Conservation (phyloP, 2,329 filamentous ascomycete species). For the Talaromyces sp. region DNA sequence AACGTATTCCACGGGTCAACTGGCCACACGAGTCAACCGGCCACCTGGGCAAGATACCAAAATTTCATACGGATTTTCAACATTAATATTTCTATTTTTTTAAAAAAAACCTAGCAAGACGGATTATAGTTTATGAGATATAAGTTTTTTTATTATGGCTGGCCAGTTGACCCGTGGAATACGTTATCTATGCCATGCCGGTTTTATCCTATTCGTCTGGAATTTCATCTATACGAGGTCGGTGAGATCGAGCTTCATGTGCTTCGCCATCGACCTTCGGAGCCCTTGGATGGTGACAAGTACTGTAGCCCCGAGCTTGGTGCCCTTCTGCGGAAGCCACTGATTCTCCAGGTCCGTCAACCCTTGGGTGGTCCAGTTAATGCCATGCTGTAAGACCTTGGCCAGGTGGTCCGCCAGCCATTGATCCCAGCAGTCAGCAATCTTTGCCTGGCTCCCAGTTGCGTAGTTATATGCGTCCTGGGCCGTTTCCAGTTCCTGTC, state of each 20-base stretch:
- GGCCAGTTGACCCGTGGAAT: background rate
- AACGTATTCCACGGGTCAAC: background rate
- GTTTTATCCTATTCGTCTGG: background rate
- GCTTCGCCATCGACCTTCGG: background rate
- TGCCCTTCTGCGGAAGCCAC: background rate
- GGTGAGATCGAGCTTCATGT: background rate
- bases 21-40: too few relatives aligned
- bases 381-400: background rate
- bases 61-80: too few relatives aligned
- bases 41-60: too few relatives aligned
- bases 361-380: background rate
- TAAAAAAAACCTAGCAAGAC: background rate
- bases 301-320: background rate
- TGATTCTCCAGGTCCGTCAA: background rate
- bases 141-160: background rate
- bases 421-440: background rate
- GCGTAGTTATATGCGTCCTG: background rate
- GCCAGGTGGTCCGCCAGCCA: background rate
- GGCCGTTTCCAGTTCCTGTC: background rate
- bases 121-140: background rate
- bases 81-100: background rate
- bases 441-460: background rate
- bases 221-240: background rate
- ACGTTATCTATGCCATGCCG: background rate
- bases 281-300: background rate